Percentiles rank a stretch among this genome's conserved stretches.
These are phyloP conservation scores for Paramecium bursaria DNA, from an alignment of 73 alveolate genomes.

Conservation along the genomic window DNA sequence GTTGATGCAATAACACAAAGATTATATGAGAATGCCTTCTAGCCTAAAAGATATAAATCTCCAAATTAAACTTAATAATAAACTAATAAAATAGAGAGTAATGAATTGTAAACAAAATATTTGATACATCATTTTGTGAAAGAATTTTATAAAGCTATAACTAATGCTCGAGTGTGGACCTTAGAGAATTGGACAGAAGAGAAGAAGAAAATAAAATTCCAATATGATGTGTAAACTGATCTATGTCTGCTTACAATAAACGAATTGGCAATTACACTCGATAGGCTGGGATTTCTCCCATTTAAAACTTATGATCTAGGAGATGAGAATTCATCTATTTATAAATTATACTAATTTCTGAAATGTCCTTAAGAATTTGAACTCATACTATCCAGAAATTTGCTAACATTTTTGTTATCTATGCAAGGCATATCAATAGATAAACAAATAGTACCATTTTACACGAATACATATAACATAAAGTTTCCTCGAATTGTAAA, in stretches of 20 bases:
- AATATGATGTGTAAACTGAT: slow-evolving; percentile 1
- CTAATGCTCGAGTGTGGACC: slow-evolving; percentile 3
- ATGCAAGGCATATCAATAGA: slow-evolving; percentile 7
- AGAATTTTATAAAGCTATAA: slow-evolving; percentile 30
- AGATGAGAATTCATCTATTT: too few species aligned
- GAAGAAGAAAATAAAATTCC: not conserved
- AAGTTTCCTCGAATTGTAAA: not conserved
- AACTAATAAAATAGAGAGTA: not conserved
- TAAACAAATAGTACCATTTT: slow-evolving; percentile 5
- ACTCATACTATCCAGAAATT: slow-evolving; percentile 12
- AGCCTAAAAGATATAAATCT: not conserved
- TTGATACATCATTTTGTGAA: slow-evolving; percentile 25
- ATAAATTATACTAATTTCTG: not conserved
- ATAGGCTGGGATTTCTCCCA: slow-evolving; percentile 42
- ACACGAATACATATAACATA: slow-evolving; percentile 15
- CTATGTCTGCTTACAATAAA: not conserved
- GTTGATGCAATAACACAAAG: not conserved
- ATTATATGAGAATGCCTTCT: not conserved
- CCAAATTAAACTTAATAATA: not conserved
- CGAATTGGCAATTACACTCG: not conserved
- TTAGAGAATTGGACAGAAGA: not conserved
- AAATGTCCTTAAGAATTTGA: slow-evolving; percentile 31
- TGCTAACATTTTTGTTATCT: slow-evolving; percentile 19
- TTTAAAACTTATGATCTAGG: not conserved
- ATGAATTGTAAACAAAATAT: not conserved